phyloP scores from a whole-genome alignment of 2,329 filamentous ascomycete species.

The Cladobotryum mycophilum region DNA sequence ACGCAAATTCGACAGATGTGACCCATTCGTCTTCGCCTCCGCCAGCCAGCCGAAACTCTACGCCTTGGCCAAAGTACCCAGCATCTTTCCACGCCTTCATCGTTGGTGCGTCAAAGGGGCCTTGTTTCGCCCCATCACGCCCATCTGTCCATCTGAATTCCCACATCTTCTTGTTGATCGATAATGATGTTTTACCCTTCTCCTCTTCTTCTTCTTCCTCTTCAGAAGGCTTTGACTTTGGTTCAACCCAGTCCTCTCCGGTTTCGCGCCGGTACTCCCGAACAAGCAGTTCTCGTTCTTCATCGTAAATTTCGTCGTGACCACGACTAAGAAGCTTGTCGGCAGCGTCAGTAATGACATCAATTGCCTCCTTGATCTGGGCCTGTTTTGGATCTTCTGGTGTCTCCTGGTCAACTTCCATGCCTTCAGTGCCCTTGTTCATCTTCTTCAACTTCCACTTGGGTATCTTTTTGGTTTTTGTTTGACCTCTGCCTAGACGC shows the following conservation, averaged over 20 bases:
- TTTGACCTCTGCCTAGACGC: conserved; percentile 64
- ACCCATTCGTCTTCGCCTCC: conserved; percentile 48
- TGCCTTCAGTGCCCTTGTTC: conserved; percentile 47
- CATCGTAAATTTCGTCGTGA: conserved; percentile 85
- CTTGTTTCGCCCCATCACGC: conserved; percentile 72
- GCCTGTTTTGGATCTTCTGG: conserved; percentile 61
- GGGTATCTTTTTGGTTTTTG: conserved; percentile 52
- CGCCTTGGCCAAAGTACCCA: conserved; percentile 87
- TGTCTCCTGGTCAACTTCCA: conserved; percentile 60
- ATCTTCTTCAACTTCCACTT: conserved; percentile 67
- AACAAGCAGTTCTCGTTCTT: conserved; percentile 75
- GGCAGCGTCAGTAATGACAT: conserved; percentile 81
- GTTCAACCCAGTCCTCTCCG: conserved; percentile 71
- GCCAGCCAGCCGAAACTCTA: conserved; percentile 64
- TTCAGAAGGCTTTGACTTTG: conserved; percentile 5
- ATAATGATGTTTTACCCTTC: conserved; percentile 10
- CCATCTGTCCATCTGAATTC: conserved; percentile 91
- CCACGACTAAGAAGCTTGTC: conserved; percentile 80
- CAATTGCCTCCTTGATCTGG: conserved; percentile 65
- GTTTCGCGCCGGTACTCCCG: conserved; percentile 80
- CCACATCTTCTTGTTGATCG: conserved; percentile 44
- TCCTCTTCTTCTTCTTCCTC: not conserved
- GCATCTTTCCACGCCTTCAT: conserved; percentile 91
- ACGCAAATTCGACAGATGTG: conserved; percentile 44
- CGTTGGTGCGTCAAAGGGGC: conserved; percentile 75